These are phyloP conservation scores for Meredithiella fracta DNA, from an alignment of 2,329 filamentous ascomycete genomes.

Conservation along the genomic window DNA sequence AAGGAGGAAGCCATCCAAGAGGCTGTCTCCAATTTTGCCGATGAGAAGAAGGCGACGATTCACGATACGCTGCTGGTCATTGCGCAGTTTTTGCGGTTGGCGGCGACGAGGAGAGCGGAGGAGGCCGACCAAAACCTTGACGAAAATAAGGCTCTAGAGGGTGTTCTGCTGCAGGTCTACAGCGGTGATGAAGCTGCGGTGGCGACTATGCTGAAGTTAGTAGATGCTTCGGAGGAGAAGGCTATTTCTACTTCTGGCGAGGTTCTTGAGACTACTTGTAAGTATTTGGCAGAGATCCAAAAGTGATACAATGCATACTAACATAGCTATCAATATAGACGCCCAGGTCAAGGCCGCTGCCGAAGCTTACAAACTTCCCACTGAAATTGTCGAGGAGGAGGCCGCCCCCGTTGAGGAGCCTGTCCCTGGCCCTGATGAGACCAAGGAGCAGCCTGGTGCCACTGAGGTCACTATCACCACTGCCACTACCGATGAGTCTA, in stretches of 20 bases:
- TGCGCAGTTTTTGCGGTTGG: constrained; percentile 65
- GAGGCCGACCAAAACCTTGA: constrained; percentile 48
- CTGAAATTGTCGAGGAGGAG: constrained; percentile 19
- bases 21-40: constrained; percentile 32
- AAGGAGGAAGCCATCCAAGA: constrained; percentile 36
- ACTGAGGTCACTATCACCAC: not conserved
- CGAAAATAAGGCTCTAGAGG: constrained; percentile 68
- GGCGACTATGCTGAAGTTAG: constrained; percentile 58
- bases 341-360: constrained; percentile 28
- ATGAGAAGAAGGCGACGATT: constrained; percentile 24
- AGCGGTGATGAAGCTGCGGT: constrained; percentile 61
- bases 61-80: constrained; percentile 51
- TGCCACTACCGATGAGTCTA: not conserved
- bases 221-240: constrained; percentile 52
- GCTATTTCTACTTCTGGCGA: constrained; percentile 50
- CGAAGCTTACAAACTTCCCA: constrained; percentile 34
- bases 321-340: constrained; percentile 19
- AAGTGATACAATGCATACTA: constrained; percentile 14
- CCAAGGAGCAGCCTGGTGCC: not conserved
- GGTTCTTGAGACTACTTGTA: constrained; percentile 54
- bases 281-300: constrained; percentile 20
- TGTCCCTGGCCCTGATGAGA: constrained; percentile 9
- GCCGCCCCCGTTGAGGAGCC: constrained; percentile 15
- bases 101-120: constrained; percentile 57
- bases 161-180: constrained; percentile 62